These are phyloP conservation scores for Cyberlindnera petersonii DNA, from an alignment of 805 yeast species.

Conservation along the genomic window DNA sequence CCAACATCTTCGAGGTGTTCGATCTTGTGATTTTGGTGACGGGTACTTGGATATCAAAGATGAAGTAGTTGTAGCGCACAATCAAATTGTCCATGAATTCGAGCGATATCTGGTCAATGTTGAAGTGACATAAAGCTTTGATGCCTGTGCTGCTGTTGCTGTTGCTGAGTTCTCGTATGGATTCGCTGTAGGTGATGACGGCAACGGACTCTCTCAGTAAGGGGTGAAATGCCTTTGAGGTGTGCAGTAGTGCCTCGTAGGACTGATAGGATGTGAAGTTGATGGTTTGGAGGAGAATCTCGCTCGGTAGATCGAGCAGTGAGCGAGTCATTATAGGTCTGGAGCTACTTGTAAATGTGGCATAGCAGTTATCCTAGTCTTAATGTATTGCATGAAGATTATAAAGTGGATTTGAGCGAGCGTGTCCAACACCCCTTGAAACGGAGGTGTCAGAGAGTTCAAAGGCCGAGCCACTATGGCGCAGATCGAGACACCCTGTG, in stretches of 20 bases:
- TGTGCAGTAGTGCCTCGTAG: conserved; percentile 11
- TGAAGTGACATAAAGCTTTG: conserved; percentile 1
- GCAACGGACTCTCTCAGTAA: conserved; percentile 12
- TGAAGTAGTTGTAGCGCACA: conserved; percentile 13
- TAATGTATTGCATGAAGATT: too few relatives aligned
- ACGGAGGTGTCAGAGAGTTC: too few relatives aligned
- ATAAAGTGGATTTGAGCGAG: too few relatives aligned
- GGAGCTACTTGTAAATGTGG: too few relatives aligned
- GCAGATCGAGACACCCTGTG: too few relatives aligned
- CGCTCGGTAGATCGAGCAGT: conserved; percentile 18
- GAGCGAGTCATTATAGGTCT: conserved; percentile 3
- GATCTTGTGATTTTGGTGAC: not conserved
- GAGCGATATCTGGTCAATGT: conserved; percentile 11
- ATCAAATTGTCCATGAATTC: conserved; percentile 5
- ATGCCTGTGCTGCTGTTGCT: not conserved
- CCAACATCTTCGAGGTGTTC: conserved; percentile 2
- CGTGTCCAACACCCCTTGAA: too few relatives aligned
- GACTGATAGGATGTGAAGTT: conserved; percentile 12
- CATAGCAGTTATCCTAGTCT: too few relatives aligned
- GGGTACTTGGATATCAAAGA: conserved; percentile 13
- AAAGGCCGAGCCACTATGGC: conserved; percentile 1
- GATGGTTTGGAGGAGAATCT: conserved; percentile 14
- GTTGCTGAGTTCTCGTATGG: not conserved
- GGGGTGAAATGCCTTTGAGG: conserved; percentile 6
- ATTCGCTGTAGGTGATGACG: conserved; percentile 10